phyloP scores from a whole-genome alignment of 352 stramenopile species.

The Aphanomyces euteiches region DNA sequence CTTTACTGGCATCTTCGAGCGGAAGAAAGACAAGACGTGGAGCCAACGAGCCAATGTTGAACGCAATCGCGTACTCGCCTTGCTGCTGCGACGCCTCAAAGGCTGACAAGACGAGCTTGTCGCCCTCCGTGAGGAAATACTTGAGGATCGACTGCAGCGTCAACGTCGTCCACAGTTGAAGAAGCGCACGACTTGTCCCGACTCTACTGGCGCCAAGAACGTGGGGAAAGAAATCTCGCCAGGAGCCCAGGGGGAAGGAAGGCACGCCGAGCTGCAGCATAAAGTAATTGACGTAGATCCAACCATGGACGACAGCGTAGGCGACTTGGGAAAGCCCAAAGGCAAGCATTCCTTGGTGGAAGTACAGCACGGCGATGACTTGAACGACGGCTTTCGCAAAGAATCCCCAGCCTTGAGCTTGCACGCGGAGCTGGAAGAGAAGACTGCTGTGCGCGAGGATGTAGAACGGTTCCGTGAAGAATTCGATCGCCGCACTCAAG shows the following conservation, averaged over 20 bases:
- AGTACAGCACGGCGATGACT: slow-evolving; percentile 57
- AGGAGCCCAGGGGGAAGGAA: slow-evolving; percentile 45
- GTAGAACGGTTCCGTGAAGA: slow-evolving; percentile 78
- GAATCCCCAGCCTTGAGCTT: slow-evolving; percentile 70
- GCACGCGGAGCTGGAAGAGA: slow-evolving; percentile 78
- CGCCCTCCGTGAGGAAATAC: slow-evolving; percentile 94
- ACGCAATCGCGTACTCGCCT: slow-evolving; percentile 95
- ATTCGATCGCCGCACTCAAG: slow-evolving; percentile 70
- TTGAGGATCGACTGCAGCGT: slow-evolving; percentile 94
- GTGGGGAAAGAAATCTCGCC: slow-evolving; percentile 52
- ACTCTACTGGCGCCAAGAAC: neutral
- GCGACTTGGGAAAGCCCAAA: slow-evolving; percentile 75
- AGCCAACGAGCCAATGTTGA: slow-evolving; percentile 93
- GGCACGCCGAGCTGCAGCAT: slow-evolving; percentile 40
- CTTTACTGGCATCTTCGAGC: slow-evolving; percentile 94
- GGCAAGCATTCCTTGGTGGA: slow-evolving; percentile 59
- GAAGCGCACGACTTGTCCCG: slow-evolving; percentile 50
- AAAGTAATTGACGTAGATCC: slow-evolving; percentile 59
- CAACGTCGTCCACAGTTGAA: slow-evolving; percentile 65
- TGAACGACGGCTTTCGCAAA: slow-evolving; percentile 63
- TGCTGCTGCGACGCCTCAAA: slow-evolving; percentile 90
- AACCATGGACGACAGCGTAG: slow-evolving; percentile 58
- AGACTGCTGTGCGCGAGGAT: slow-evolving; percentile 71
- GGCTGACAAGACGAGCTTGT: slow-evolving; percentile 92
- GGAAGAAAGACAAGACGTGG: slow-evolving; percentile 94